Evolutionary conservation across 2,329 filamentous ascomycete species (phyloP).

Genomic region (Colletotrichum sp.): DNA sequence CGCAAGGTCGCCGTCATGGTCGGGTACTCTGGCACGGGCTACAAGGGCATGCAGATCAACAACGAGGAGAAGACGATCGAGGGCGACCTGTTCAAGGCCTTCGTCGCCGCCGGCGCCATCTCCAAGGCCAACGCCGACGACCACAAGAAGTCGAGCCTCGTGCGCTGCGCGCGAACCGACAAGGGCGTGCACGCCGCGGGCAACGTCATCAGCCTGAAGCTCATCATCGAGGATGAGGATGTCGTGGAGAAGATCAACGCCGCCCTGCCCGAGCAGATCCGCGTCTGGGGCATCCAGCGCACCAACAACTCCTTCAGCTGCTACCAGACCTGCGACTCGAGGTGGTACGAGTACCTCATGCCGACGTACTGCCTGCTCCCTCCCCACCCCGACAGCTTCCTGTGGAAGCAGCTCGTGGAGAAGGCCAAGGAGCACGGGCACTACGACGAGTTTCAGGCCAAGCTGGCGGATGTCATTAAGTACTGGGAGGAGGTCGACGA

Average conservation of each 20-base stretch:
- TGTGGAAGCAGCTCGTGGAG: slow-evolving; percentile 84
- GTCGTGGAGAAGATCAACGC: slow-evolving; percentile 92
- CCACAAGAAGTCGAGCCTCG: slow-evolving; percentile 93
- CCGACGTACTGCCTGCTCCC: slow-evolving; percentile 92
- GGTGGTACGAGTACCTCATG: slow-evolving; percentile 97
- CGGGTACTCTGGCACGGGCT: slow-evolving; percentile 94
- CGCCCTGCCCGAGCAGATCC: slow-evolving; percentile 83
- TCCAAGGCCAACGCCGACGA: slow-evolving; percentile 97
- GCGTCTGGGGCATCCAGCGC: slow-evolving; percentile 91
- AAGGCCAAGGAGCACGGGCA: slow-evolving; percentile 76
- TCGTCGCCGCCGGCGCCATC: slow-evolving; percentile 89
- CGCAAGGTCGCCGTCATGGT: slow-evolving; percentile 95
- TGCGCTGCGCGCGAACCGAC: slow-evolving; percentile 93
- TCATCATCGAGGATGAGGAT: slow-evolving; percentile 91
- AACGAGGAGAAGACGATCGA: slow-evolving; percentile 89
- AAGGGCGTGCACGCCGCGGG: slow-evolving; percentile 97
- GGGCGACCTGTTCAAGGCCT: slow-evolving; percentile 90
- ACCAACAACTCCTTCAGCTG: slow-evolving; percentile 92
- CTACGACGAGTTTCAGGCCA: slow-evolving; percentile 68
- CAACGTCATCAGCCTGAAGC: slow-evolving; percentile 92
- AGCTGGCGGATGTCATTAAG: slow-evolving; percentile 77
- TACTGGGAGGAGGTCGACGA: slow-evolving; percentile 89
- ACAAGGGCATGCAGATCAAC: slow-evolving; percentile 96
- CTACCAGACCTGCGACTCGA: slow-evolving; percentile 92
- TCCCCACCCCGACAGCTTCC: slow-evolving; percentile 85